Evolutionary conservation across 1,139 yeast genomes (phyloP), one percentile per base, ranked within the genome.

Genomic region (Pichia sp.): DNA sequence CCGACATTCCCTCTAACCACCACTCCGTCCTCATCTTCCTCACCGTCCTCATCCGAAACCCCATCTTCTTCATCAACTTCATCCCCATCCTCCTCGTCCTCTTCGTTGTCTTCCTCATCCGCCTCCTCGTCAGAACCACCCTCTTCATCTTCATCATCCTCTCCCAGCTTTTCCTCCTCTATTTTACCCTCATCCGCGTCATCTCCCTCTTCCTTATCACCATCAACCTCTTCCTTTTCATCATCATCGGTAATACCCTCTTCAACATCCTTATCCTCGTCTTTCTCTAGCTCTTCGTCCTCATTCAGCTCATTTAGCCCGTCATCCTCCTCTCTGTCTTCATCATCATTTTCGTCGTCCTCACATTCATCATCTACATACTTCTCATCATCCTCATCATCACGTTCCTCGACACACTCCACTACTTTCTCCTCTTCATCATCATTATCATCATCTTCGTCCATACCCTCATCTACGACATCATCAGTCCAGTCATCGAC

Each of bases 381-480:
- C 23, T 42, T 42, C n/a, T 15, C 48, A 16, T 46, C 49, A 26
- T 44, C 49, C 4, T 42, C 53, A n/a, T 51, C 53, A 26, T 46
- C 53, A 47, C 38, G 34, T 19, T 45, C 54, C n/a, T 53, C 59
- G 11, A 31, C 59, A n/a, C 43, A 47, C 8, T 43, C 53, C 23
- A 19, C 23, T 19, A 19, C 23, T 3, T 13, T 36, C 15, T 45
- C 61, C 10, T 53, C 57, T 8, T 16, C 47, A n/a, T 36, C 45
- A 5, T 53, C 56, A 8, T 30, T 54, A n/a, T 41, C 58, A 8
- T 42, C 52, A n/a, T 54, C 54, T 8, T 32, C 36, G 10, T 26
- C 15, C 15, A 26, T 47, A 13, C 26, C 53, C 8, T 31, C 54
- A 6, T 16, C 34, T 5, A 26, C 41, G 5, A 31, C 50, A 23